Evolutionary conservation across 2,329 filamentous ascomycete genomes (phyloP), one percentile per base, ranked within the genome.

Genomic region (Xylaria sp.): DNA sequence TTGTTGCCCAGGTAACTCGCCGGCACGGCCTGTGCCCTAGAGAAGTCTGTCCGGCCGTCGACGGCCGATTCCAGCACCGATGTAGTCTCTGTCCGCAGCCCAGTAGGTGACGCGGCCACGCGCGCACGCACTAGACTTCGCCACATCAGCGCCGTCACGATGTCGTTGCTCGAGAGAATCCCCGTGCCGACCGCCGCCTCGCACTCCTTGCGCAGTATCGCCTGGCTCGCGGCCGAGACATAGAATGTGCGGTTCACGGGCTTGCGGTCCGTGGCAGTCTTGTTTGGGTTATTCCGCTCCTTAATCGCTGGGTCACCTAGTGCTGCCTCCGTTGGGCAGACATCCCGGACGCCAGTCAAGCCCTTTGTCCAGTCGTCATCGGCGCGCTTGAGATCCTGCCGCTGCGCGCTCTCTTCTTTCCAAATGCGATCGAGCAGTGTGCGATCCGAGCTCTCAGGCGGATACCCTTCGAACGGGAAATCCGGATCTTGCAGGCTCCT

Each of bases 91-190:
- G 46, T 20, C 18, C 46, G 46, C 46, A 50, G 46, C 20, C 46
- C 46, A 7, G 23, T 34, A 15, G 25, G 23, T 15, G 13, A 31
- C 18, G 66, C 67, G n/a, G 59, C 60, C 15, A 18, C 25, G 13
- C 66, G 37, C 2, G 65, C 69, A 39, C 55, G 56, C 18, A 74
- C 12, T 10, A 71, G 15, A 39, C 60, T 34, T 6, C 69, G 60
- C 73, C 73, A 74, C 41, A 73, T 60, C 52, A 74, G 63, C 2
- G 71, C 73, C 10, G 39, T 46, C 2, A 73, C 20, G n/a, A 57
- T 63, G 20, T 74, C 71, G 28, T 70, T 73, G 66, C 52, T 28
- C 37, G 37, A 31, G 25, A 54, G 46, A 23, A 50, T 50, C 20
- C 46, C 20, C 20, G n/a, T 25, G 20, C 50, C 50, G 5, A 54